These are phyloP conservation scores for Gaillardinia entomophila DNA, from an alignment of 805 yeast genomes.

Conservation along the genomic window DNA sequence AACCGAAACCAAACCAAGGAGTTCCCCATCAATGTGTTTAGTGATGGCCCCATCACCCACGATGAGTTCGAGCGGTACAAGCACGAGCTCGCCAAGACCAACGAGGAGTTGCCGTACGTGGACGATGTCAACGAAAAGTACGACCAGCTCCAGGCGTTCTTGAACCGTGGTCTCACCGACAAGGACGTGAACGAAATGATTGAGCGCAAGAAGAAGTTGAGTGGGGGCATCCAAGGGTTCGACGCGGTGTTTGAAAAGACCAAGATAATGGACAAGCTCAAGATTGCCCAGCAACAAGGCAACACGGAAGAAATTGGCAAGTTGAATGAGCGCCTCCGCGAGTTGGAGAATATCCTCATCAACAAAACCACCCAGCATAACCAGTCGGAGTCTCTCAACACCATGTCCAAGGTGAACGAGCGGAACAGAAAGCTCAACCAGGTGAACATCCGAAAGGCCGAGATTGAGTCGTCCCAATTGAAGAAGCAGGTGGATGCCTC, in stretches of 20 bases:
- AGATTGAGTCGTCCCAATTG: slow-evolving; percentile 53
- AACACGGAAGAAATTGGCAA: slow-evolving; percentile 26
- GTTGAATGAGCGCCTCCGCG: slow-evolving; percentile 30
- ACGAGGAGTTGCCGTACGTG: slow-evolving; percentile 52
- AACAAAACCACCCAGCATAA: slow-evolving; percentile 29
- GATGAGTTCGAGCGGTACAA: slow-evolving; percentile 73
- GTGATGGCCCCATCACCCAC: slow-evolving; percentile 66
- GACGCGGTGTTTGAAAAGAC: slow-evolving; percentile 76
- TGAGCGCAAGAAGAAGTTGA: slow-evolving; percentile 57
- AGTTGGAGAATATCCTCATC: slow-evolving; percentile 43
- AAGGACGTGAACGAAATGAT: slow-evolving; percentile 76
- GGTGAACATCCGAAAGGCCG: slow-evolving; percentile 74
- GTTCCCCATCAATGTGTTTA: slow-evolving; percentile 72
- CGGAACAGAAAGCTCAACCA: slow-evolving; percentile 81
- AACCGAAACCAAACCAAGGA: slow-evolving; percentile 67
- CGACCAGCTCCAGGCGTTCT: slow-evolving; percentile 56
- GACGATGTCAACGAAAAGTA: slow-evolving; percentile 62
- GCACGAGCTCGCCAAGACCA: slow-evolving; percentile 53
- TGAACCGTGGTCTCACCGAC: slow-evolving; percentile 61
- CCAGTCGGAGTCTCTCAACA: slow-evolving; percentile 34
- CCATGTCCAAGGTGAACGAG: slow-evolving; percentile 70
- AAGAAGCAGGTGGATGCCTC: slow-evolving; percentile 28
- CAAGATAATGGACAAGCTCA: slow-evolving; percentile 64
- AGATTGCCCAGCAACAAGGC: slow-evolving; percentile 59
- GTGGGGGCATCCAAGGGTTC: slow-evolving; percentile 36